Conservation (phyloP, 2,329 filamentous ascomycete species). For the Didymosphaeria variabile region DNA sequence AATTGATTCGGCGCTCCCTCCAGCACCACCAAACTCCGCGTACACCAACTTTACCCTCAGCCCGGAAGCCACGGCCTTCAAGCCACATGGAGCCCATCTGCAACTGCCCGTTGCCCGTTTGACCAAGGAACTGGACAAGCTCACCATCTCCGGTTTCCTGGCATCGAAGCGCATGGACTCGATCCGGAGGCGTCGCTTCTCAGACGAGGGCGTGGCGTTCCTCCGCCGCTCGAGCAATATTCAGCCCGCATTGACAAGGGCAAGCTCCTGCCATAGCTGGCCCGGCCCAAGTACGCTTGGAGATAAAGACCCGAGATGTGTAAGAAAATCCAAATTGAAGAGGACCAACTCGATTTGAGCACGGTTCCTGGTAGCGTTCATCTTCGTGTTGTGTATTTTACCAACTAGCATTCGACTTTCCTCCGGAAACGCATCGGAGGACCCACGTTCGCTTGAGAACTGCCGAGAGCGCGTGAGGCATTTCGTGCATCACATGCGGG, state of each 20-base stretch:
- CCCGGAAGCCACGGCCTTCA: slow-evolving; percentile 35
- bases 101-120: slow-evolving; percentile 5
- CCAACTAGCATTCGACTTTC: background rate
- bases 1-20: slow-evolving; percentile 11
- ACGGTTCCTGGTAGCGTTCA: background rate
- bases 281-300: slow-evolving; percentile 16
- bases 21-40: slow-evolving; percentile 28
- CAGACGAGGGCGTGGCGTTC: slow-evolving; percentile 25
- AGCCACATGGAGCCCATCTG: slow-evolving; percentile 22
- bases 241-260: slow-evolving; percentile 11
- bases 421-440: background rate
- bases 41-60: slow-evolving; percentile 26
- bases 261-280: slow-evolving; percentile 15
- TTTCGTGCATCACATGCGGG: slow-evolving; percentile 1
- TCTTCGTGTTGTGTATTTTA: background rate
- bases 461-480: slow-evolving; percentile 8
- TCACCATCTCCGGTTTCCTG: slow-evolving; percentile 33
- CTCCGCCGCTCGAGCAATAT: slow-evolving; percentile 12
- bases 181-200: slow-evolving; percentile 26
- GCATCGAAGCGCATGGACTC: slow-evolving; percentile 25
- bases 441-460: slow-evolving; percentile 3
- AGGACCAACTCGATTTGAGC: slow-evolving; percentile 32
- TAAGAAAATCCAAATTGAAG: slow-evolving; percentile 14
- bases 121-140: slow-evolving; percentile 24
- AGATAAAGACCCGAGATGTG: slow-evolving; percentile 5